Evolutionary conservation across 495 filamentous ascomycete species (phyloP).

Genomic region (Glarea lozoyensis): DNA sequence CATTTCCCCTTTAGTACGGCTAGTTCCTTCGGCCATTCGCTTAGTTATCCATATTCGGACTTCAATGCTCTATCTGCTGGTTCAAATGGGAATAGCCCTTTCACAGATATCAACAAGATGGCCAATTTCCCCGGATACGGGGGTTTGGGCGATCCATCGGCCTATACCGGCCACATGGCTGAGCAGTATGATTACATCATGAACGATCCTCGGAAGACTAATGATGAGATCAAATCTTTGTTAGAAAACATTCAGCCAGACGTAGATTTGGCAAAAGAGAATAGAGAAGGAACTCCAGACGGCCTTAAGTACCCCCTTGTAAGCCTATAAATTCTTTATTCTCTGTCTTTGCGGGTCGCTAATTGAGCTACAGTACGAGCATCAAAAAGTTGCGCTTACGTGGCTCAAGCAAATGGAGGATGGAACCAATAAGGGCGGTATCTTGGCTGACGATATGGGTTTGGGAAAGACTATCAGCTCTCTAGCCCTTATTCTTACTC

Average conservation of each 20-base stretch:
- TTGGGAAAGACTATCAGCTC: conserved; percentile 92
- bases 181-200: conserved; percentile 31
- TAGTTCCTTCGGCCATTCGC: too few species aligned
- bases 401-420: conserved; percentile 84
- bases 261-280: conserved; percentile 52
- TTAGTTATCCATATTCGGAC: too few species aligned
- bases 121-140: conserved; percentile 19
- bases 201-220: conserved; percentile 47
- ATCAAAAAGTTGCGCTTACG: conserved; percentile 73
- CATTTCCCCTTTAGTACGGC: too few species aligned
- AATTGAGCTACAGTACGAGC: conserved; percentile 58
- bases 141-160: conserved; percentile 14
- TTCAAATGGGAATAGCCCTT: too few species aligned
- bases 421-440: conserved; percentile 68
- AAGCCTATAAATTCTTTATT: not conserved
- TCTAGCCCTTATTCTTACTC: conserved; percentile 72
- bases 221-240: conserved; percentile 57
- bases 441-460: conserved; percentile 91
- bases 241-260: conserved; percentile 70
- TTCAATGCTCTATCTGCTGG: too few species aligned
- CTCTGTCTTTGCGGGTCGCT: too few species aligned
- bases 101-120: conserved; percentile 19
- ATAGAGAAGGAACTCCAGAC: conserved; percentile 64
- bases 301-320: conserved; percentile 56
- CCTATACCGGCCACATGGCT: conserved; percentile 17